A percentile compares a stretch with the other conserved stretches of the same genome.
Conservation (phyloP, 495 filamentous ascomycete species). For the Chaetomium fimeti region DNA sequence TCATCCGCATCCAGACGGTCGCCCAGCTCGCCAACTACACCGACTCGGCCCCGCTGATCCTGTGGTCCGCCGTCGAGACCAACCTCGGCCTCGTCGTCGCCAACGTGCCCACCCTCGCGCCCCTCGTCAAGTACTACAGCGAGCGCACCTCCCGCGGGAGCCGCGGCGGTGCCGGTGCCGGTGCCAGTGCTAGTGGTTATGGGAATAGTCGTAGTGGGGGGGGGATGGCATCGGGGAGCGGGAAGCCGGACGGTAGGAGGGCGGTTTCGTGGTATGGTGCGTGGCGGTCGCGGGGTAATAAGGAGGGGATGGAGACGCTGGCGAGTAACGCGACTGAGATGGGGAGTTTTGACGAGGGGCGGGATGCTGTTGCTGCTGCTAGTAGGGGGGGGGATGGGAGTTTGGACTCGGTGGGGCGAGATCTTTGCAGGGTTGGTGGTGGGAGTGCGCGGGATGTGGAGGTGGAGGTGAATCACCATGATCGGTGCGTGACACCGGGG, state of each 20-base stretch:
- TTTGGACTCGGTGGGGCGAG: slow-evolving; percentile 29
- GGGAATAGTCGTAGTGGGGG: not conserved
- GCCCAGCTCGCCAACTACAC: slow-evolving; percentile 44
- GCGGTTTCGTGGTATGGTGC: slow-evolving; percentile 8
- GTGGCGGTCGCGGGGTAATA: slow-evolving; percentile 20
- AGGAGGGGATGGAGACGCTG: slow-evolving; percentile 25
- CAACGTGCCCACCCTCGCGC: slow-evolving; percentile 52
- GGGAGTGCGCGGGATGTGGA: not conserved
- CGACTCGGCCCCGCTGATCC: slow-evolving; percentile 47
- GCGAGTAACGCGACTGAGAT: slow-evolving; percentile 24
- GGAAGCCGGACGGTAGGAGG: not conserved
- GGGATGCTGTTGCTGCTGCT: not conserved
- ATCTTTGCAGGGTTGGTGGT: not conserved
- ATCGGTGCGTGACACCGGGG: not conserved
- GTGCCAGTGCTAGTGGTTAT: not conserved
- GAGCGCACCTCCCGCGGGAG: slow-evolving; percentile 23
- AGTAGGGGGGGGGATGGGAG: slow-evolving; percentile 18
- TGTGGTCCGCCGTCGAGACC: slow-evolving; percentile 55
- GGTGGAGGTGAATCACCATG: not conserved
- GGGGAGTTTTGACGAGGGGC: slow-evolving; percentile 24
- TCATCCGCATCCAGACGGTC: slow-evolving; percentile 54
- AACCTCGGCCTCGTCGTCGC: slow-evolving; percentile 53
- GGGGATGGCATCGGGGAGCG: not conserved
- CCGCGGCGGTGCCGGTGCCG: slow-evolving; percentile 30
- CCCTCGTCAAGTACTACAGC: slow-evolving; percentile 47